Base-by-base conservation (phyloP, 768 basidiomycete genomes). In the Suillus clintonianus region DNA sequence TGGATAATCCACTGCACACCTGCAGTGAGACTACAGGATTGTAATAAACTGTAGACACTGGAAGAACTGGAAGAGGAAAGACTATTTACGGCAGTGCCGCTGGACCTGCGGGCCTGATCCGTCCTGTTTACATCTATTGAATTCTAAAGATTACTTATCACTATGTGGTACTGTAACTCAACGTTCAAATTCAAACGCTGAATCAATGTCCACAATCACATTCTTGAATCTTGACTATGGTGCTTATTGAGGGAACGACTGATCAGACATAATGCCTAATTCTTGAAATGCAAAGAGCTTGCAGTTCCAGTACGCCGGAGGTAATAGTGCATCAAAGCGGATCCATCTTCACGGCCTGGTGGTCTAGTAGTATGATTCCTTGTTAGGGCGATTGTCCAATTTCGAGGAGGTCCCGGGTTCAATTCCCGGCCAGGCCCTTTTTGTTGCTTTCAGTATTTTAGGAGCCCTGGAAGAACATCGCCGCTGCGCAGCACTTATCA, bases 361-460 rank as follows among this genome's bases (percentile, higher is more conserved):
- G 82, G 82, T 84, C 83, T 85, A 85, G 83, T 84, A 81, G 84
- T 82, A 85, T 84, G 84, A 85, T 84, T 84, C 84, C 82, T 84
- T 82, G 82, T 85, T 85, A 81, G 83, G 83, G 83, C 63, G 32
- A 9, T 30, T 24, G 62, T 61, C 62, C 43, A 58, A 58, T 50
- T 42, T 72, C 76, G 87, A 89, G 88, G 88, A 90, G 89, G 89
- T 89, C 87, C 88, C 84, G 88, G 88, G 89, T 90, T 91, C 89
- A 89, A 90, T 89, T 89, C 89, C 88, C 88, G 85, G 87, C 84
- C 82, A 88, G 87, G 88, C 86, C 87, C 83, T 14, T 59, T 30
- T 65, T 45, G 62, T 64, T 73, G 66, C 63, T 58, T 4, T 47
- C 11, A 45, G n/a, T 11, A 45, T 11, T 11, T 10, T 27, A 27